These are phyloP conservation scores for Arachnomyces sp. DNA, from an alignment of 2,329 filamentous ascomycete genomes.

Conservation along the genomic window DNA sequence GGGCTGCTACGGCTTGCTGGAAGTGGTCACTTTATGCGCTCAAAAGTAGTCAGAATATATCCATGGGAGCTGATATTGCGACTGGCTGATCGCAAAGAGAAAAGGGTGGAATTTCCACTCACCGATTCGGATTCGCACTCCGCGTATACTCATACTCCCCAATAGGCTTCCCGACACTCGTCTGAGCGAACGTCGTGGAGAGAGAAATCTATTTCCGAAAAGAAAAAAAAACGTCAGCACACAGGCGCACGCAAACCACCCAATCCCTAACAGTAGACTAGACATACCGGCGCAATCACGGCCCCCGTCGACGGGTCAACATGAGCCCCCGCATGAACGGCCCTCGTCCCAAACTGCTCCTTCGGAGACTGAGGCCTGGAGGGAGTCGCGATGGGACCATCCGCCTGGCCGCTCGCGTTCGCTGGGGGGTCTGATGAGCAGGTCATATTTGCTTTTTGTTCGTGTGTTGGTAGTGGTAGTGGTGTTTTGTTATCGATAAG, in stretches of 20 bases:
- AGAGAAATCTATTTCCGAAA: conserved; percentile 63
- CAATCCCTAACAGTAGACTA: neutral
- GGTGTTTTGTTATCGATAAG: too few relatives aligned
- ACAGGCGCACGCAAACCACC: neutral
- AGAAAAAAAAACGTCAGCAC: neutral
- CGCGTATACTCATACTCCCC: conserved; percentile 89
- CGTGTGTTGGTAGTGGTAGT: too few relatives aligned
- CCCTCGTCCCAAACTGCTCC: conserved; percentile 81
- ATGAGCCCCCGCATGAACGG: conserved; percentile 86
- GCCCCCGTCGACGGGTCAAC: conserved; percentile 88
- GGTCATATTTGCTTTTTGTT: conserved; percentile 15
- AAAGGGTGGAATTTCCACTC: conserved; percentile 13
- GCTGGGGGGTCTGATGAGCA: conserved; percentile 11
- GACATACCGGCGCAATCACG: conserved; percentile 71
- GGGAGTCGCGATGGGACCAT: conserved; percentile 61
- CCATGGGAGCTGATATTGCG: neutral
- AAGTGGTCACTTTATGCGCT: conserved; percentile 63
- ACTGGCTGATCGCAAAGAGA: neutral
- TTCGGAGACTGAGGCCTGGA: conserved; percentile 64
- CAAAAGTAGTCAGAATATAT: conserved; percentile 11
- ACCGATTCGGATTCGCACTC: conserved; percentile 84
- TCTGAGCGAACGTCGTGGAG: conserved; percentile 93
- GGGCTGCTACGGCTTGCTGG: conserved; percentile 78
- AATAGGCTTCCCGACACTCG: conserved; percentile 74
- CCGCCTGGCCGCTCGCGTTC: conserved; percentile 24